Percentiles rank a stretch among this genome's conserved stretches.
phyloP scores from a whole-genome alignment of 306 rosid species.

The Pyrus pyrifolia region DNA sequence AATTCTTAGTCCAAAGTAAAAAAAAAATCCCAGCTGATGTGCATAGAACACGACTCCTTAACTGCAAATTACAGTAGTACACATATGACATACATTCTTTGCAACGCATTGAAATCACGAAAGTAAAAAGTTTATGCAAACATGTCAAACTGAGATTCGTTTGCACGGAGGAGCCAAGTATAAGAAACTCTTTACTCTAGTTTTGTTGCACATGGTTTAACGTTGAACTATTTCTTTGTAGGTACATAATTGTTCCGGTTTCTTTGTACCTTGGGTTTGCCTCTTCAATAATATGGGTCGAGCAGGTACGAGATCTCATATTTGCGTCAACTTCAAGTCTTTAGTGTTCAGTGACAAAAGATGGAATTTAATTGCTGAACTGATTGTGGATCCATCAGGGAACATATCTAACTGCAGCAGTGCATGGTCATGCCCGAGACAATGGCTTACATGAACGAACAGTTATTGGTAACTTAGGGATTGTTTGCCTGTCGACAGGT shows the following conservation, averaged over 20 bases:
- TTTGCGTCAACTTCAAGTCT: constrained; percentile 9
- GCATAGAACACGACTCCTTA: background rate
- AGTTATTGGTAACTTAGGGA: constrained; percentile 80
- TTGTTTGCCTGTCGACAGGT: constrained; percentile 82
- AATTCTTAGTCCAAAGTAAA: too few species aligned
- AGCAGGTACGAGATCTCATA: constrained; percentile 48
- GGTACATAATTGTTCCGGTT: constrained; percentile 88
- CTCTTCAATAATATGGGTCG: constrained; percentile 96
- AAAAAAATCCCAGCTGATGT: background rate
- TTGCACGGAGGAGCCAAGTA: background rate
- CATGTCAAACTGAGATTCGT: background rate
- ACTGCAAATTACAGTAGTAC: background rate
- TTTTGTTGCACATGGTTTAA: background rate
- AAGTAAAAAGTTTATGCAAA: background rate
- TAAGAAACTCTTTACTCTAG: background rate
- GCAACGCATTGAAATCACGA: background rate
- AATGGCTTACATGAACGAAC: constrained; percentile 64
- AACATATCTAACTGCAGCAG: constrained; percentile 79
- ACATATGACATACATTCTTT: too few species aligned
- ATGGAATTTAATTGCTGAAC: constrained; percentile 7
- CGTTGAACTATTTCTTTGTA: constrained; percentile 21
- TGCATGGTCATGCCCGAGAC: constrained; percentile 65
- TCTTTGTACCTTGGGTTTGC: constrained; percentile 90
- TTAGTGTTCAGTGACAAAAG: background rate
- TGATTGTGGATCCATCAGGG: constrained; percentile 52